These are phyloP conservation scores for Sugiyamaella neomexicana DNA, from an alignment of 1,139 yeast genomes.

Conservation along the genomic window DNA sequence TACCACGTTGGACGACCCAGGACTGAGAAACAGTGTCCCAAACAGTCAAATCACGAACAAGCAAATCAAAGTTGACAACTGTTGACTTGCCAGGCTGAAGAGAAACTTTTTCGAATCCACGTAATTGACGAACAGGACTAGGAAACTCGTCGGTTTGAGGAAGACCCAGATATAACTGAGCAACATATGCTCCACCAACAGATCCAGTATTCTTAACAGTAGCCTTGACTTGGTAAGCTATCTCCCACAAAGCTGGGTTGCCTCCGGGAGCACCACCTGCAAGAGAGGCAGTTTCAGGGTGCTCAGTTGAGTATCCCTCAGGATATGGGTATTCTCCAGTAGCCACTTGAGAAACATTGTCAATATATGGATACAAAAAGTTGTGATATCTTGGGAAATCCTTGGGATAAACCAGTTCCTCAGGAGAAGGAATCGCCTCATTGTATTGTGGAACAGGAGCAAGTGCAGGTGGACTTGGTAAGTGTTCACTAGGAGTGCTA, in stretches of 20 bases:
- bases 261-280: conserved; percentile 64
- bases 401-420: conserved; percentile 54
- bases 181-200: conserved; percentile 53
- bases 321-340: conserved; percentile 53
- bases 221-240: conserved; percentile 51
- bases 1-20: conserved; percentile 63
- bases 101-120: conserved; percentile 61
- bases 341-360: conserved; percentile 25
- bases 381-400: conserved; percentile 25
- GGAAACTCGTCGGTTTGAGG: conserved; percentile 46
- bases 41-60: conserved; percentile 56
- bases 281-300: conserved; percentile 43
- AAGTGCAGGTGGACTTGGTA: conserved; percentile 54
- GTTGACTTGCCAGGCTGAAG: conserved; percentile 48
- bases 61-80: conserved; percentile 48
- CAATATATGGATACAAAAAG: conserved; percentile 38
- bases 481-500: conserved; percentile 50
- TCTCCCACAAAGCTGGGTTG: conserved; percentile 48
- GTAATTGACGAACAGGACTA: conserved; percentile 53
- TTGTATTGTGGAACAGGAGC: conserved; percentile 28
- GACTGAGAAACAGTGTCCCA: conserved; percentile 62
- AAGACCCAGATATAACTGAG: conserved; percentile 58
- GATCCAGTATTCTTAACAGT: conserved; percentile 54
- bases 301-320: conserved; percentile 49
- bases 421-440: conserved; percentile 47